These are phyloP conservation scores for Ascosphaera acerosa DNA, from an alignment of 2,329 filamentous ascomycete genomes.

Conservation along the genomic window DNA sequence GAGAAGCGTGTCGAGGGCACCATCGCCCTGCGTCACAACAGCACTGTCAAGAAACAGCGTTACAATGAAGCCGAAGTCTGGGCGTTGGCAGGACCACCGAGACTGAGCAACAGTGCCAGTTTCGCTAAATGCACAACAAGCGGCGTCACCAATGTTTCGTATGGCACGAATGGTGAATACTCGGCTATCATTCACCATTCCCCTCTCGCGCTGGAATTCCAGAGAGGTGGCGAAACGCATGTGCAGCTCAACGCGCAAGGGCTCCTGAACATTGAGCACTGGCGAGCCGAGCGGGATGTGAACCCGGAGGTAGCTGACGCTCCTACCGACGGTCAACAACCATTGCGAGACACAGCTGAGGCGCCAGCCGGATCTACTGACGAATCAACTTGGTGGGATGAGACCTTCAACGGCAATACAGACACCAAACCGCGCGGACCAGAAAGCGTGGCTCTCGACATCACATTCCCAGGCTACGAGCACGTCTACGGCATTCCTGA, in stretches of 20 bases:
- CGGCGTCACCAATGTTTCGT: conserved; percentile 47
- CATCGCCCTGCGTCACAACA: conserved; percentile 65
- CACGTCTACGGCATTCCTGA: conserved; percentile 90
- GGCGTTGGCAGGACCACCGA: conserved; percentile 60
- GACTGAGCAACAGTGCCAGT: conserved; percentile 44
- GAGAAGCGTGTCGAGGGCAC: conserved; percentile 72
- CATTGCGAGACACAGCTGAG: conserved; percentile 3
- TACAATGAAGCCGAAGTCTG: conserved; percentile 82
- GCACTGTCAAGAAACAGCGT: conserved; percentile 64
- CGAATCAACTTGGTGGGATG: conserved; percentile 94
- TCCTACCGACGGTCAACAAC: conserved; percentile 2
- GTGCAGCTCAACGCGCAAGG: conserved; percentile 80
- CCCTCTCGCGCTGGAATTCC: conserved; percentile 70
- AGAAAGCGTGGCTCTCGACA: conserved; percentile 74
- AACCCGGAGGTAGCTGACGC: conserved; percentile 16
- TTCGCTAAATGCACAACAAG: conserved; percentile 38
- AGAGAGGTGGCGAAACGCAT: conserved; percentile 55
- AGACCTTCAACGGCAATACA: conserved; percentile 82
- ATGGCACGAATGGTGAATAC: conserved; percentile 49
- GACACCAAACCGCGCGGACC: conserved; percentile 88
- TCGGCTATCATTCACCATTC: conserved; percentile 63
- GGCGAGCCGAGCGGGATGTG: conserved; percentile 61
- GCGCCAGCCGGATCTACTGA: conserved; percentile 29
- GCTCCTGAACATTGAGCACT: conserved; percentile 81
- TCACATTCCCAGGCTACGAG: conserved; percentile 73